These are phyloP conservation scores for Camelina laxa DNA, from an alignment of 345 rosid species.

Conservation along the genomic window DNA sequence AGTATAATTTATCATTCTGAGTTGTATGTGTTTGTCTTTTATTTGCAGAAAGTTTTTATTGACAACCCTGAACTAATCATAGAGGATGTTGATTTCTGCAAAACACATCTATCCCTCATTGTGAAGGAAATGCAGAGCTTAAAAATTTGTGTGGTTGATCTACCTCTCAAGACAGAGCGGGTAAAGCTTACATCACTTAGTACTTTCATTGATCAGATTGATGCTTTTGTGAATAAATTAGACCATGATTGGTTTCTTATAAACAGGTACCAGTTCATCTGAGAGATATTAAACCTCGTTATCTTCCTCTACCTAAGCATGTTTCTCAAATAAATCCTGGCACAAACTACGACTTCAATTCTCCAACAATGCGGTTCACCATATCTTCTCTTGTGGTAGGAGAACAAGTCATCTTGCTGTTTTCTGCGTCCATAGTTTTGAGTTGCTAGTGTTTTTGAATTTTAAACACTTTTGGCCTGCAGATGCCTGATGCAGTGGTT, in stretches of 20 bases:
- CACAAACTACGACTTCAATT: slow-evolving; percentile 81
- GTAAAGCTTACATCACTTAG: slow-evolving; percentile 44
- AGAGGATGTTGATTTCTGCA: slow-evolving; percentile 92
- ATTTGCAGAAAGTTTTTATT: slow-evolving; percentile 62
- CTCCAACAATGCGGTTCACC: slow-evolving; percentile 80
- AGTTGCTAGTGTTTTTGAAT: slow-evolving; percentile 1
- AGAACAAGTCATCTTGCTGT: slow-evolving; percentile 14
- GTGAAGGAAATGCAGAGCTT: slow-evolving; percentile 59
- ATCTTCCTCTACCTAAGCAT: slow-evolving; percentile 82
- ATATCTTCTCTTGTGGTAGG: slow-evolving; percentile 94
- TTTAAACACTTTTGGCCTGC: slow-evolving; percentile 28
- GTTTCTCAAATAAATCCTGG: slow-evolving; percentile 81
- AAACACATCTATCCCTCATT: slow-evolving; percentile 67
- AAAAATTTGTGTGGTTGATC: slow-evolving; percentile 73
- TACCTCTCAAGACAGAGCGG: slow-evolving; percentile 66
- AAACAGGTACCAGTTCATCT: slow-evolving; percentile 60
- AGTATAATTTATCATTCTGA: slow-evolving; percentile 8
- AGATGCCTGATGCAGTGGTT: slow-evolving; percentile 98
- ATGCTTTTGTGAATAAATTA: slow-evolving; percentile 23
- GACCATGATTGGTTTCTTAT: slow-evolving; percentile 4
- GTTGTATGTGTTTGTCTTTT: slow-evolving; percentile 7
- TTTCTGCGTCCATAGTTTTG: neutral
- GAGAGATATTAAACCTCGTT: slow-evolving; percentile 68
- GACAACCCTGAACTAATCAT: slow-evolving; percentile 59
- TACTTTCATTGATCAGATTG: slow-evolving; percentile 3